Percentiles rank a stretch among this genome's conserved stretches.
phyloP scores from a whole-genome alignment of 2,329 filamentous ascomycete genomes.

The Pseudogymnoascus sp. region DNA sequence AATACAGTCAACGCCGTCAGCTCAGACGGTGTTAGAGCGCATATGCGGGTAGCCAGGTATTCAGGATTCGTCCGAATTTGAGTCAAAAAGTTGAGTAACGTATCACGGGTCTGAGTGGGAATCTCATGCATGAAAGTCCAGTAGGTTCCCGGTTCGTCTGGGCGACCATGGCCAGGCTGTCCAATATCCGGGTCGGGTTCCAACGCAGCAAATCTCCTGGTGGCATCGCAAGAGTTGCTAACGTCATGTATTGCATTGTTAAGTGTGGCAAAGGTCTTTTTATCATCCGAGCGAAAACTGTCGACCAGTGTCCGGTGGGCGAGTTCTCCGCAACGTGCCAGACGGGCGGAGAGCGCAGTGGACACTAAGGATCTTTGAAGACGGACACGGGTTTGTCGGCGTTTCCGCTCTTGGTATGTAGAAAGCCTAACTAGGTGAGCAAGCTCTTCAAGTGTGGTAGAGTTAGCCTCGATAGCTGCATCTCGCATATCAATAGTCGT shows the following conservation, averaged over 20 bases:
- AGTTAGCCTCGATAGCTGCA: conserved; percentile 48
- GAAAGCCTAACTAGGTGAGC: conserved; percentile 69
- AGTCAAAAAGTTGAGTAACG: conserved; percentile 70
- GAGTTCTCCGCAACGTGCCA: conserved; percentile 66
- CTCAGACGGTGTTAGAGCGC: conserved; percentile 65
- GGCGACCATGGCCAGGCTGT: conserved; percentile 25
- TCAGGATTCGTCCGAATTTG: conserved; percentile 79
- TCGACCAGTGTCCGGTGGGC: conserved; percentile 70
- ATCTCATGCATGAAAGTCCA: conserved; percentile 63
- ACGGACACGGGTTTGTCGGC: conserved; percentile 61
- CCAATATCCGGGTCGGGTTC: conserved; percentile 61
- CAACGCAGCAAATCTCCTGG: conserved; percentile 59
- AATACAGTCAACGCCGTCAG: conserved; percentile 69
- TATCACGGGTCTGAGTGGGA: conserved; percentile 63
- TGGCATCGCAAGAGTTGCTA: conserved; percentile 65
- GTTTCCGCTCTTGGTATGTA: conserved; percentile 75
- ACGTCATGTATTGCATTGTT: conserved; percentile 75
- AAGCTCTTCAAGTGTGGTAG: conserved; percentile 66
- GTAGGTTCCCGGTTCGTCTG: conserved; percentile 35
- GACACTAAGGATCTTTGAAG: conserved; percentile 68
- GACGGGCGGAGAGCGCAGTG: conserved; percentile 63
- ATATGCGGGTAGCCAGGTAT: conserved; percentile 77
- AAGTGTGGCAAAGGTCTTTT: conserved; percentile 63
- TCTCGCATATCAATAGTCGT: conserved; percentile 47
- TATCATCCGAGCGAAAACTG: conserved; percentile 69